Percentiles rank a stretch among this genome's conserved stretches.
Evolutionary conservation across 495 filamentous ascomycete genomes (phyloP).

Genomic region (Copromyces sp.): DNA sequence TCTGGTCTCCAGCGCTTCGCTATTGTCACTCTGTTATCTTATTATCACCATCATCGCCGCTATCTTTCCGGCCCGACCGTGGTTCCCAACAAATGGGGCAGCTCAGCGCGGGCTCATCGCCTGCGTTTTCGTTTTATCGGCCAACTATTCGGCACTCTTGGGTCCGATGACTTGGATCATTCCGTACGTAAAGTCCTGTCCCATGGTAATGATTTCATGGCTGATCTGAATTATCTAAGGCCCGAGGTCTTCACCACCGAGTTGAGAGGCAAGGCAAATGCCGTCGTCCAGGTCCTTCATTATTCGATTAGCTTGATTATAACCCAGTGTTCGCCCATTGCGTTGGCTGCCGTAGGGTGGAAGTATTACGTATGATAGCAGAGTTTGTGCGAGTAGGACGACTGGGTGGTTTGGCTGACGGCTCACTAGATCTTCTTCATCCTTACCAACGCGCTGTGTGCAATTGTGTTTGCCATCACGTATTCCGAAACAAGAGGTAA

Average conservation of each 20-base stretch:
- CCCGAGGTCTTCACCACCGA: constrained; percentile 49
- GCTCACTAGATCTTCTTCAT: constrained; percentile 36
- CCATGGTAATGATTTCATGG: background rate
- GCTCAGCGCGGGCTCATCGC: constrained; percentile 43
- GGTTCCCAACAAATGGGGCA: constrained; percentile 23
- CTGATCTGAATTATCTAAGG: constrained; percentile 2
- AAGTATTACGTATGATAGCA: constrained; percentile 31
- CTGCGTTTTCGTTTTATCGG: constrained; percentile 49
- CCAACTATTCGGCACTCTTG: constrained; percentile 43
- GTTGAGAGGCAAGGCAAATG: constrained; percentile 43
- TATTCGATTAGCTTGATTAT: constrained; percentile 47
- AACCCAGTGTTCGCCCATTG: constrained; percentile 46
- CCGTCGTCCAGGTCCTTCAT: constrained; percentile 42
- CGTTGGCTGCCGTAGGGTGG: constrained; percentile 36
- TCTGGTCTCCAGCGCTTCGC: constrained; percentile 39
- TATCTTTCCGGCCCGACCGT: constrained; percentile 31
- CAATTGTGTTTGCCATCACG: constrained; percentile 33
- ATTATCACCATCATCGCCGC: constrained; percentile 43
- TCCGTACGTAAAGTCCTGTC: constrained; percentile 14
- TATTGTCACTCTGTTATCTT: constrained; percentile 31
- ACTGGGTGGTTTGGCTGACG: background rate
- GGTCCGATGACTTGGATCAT: constrained; percentile 49
- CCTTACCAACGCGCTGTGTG: constrained; percentile 39
- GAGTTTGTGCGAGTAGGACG: background rate
- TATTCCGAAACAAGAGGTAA: constrained; percentile 44